Percentiles rank a stretch among this genome's conserved stretches.
These are phyloP conservation scores for Sarocladium oryzae DNA, from an alignment of 2,329 filamentous ascomycete species.

Conservation along the genomic window DNA sequence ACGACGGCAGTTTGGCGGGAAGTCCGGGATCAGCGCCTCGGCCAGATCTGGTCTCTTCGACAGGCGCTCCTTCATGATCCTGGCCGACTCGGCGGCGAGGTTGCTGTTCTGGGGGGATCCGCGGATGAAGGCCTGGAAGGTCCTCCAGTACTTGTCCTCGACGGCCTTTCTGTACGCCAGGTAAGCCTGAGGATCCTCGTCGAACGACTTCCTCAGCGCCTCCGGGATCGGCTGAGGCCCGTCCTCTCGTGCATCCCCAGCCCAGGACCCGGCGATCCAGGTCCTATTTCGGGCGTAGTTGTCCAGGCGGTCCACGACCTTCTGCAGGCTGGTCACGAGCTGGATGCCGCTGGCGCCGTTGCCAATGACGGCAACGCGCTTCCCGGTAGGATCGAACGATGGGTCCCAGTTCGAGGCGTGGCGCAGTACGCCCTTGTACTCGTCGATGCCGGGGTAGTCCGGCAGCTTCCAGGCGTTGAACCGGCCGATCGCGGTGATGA, in stretches of 20 bases:
- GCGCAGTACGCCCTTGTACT: slow-evolving; percentile 41
- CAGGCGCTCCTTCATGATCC: slow-evolving; percentile 27
- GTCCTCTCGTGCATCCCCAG: slow-evolving; percentile 45
- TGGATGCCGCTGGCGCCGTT: slow-evolving; percentile 50
- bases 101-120: slow-evolving; percentile 42
- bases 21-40: slow-evolving; percentile 43
- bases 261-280: slow-evolving; percentile 42
- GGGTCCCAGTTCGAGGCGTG: slow-evolving; percentile 48
- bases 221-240: slow-evolving; percentile 48
- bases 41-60: slow-evolving; percentile 17
- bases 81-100: slow-evolving; percentile 56
- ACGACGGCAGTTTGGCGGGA: slow-evolving; percentile 38
- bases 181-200: not conserved
- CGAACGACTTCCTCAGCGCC: slow-evolving; percentile 27
- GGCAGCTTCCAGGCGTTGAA: slow-evolving; percentile 41
- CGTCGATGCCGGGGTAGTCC: slow-evolving; percentile 35
- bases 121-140: slow-evolving; percentile 48
- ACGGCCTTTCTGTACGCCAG: slow-evolving; percentile 38
- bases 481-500: slow-evolving; percentile 12
- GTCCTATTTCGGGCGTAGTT: slow-evolving; percentile 36
- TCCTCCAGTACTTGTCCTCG: slow-evolving; percentile 56
- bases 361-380: slow-evolving; percentile 48
- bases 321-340: slow-evolving; percentile 31
- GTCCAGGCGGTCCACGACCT: slow-evolving; percentile 28
- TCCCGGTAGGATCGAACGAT: slow-evolving; percentile 39